Evolutionary conservation across 2,329 filamentous ascomycete species (phyloP), one percentile per base, ranked within the genome.

Genomic region (Aspergillus spinulosporus): DNA sequence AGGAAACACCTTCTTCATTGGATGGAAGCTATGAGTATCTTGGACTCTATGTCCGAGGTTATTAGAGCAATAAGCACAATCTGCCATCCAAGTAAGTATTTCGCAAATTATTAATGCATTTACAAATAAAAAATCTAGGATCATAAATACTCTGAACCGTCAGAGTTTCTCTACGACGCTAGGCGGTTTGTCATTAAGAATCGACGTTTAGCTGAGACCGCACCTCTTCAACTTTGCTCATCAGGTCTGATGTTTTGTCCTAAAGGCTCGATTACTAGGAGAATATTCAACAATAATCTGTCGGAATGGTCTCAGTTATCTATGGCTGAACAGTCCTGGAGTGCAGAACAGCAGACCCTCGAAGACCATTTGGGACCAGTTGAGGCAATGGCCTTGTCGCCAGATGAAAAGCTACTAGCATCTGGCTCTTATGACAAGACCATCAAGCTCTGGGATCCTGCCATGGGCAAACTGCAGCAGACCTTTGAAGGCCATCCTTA

Each of bases 151-250:
- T 3, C 37, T 28, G 8, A 57, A 43, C 29, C 66, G 6, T 52
- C 47, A 2, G 45, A 52, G 2, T 71, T 72, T 52, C 57, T 72
- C 9, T 29, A 66, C 36, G 70, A 75, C 60, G 66, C 67, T 21
- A 65, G 49, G 44, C 60, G 66, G 37, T 72, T 75, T 58, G 48
- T 71, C 40, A 60, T 71, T 0, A 62, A 62, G 43, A 66, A 68
- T 55, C 37, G 56, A 29, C 58, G 64, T 8, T 63, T 73, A 31
- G 60, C 66, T 43, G 60, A 69, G 34, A 43, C 52, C 37, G 64
- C 66, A n/a, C 74, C 74, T n/a, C 68, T 76, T 28, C 71, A 75
- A 59, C 45, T 70, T 14, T 75, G 75, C 57, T 64, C n/a, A 26
- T 67, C 67, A 8, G 73, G 68, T 5, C 57, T 74, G 0, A 42